phyloP scores from a whole-genome alignment of 371 early-diverging fungal genomes.

The Smittium culicis region DNA sequence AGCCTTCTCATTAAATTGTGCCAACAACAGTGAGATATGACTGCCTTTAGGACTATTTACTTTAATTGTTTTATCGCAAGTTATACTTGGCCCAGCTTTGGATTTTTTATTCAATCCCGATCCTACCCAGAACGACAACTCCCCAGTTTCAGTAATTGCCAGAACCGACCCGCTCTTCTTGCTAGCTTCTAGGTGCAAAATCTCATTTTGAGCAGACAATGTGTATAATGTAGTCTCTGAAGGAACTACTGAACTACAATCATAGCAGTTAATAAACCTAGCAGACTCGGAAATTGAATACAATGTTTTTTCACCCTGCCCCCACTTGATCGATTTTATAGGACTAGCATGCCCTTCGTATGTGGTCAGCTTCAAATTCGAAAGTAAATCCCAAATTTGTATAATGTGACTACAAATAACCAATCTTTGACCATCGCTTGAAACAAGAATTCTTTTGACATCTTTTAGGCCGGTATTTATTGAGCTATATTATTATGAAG shows the following conservation, averaged over 20 bases:
- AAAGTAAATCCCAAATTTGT: slow-evolving; percentile 22
- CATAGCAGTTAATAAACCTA: slow-evolving; percentile 38
- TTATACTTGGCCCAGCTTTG: background rate
- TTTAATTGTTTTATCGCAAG: background rate
- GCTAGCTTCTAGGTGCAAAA: background rate
- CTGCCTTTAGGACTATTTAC: background rate
- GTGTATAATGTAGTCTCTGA: background rate
- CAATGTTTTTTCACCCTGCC: slow-evolving; percentile 20
- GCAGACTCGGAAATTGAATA: slow-evolving; percentile 38
- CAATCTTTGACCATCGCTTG: slow-evolving; percentile 17
- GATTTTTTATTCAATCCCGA: background rate
- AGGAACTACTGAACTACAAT: slow-evolving; percentile 1
- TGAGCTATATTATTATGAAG: background rate
- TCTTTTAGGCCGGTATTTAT: slow-evolving; percentile 17
- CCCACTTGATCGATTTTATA: slow-evolving; percentile 23
- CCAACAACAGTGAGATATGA: slow-evolving; percentile 15
- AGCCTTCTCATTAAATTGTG: slow-evolving; percentile 24
- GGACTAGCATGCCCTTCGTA: slow-evolving; percentile 37
- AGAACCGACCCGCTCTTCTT: background rate
- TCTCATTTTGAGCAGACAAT: background rate
- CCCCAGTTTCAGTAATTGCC: slow-evolving; percentile 3
- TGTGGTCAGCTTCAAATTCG: slow-evolving; percentile 4
- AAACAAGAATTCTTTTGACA: slow-evolving; percentile 17
- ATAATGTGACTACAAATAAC: slow-evolving; percentile 28
- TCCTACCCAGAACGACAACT: background rate